phyloP scores from a whole-genome alignment of 2,329 filamentous ascomycete species.

The Hymenoscyphus fructigenus region DNA sequence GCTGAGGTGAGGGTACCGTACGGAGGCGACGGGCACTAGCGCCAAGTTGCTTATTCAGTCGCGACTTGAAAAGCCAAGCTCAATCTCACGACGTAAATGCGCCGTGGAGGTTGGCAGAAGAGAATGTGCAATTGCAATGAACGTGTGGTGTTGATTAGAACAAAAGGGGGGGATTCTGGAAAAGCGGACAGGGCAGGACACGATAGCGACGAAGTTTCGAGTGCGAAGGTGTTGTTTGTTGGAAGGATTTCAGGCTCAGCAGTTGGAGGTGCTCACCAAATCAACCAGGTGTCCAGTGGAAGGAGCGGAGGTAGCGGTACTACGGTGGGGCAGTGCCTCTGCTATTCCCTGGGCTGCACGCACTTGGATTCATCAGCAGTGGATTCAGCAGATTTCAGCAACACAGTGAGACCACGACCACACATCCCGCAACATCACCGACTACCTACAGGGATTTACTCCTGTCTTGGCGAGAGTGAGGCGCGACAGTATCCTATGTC shows the following conservation, averaged over 20 bases:
- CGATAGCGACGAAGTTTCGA: background rate
- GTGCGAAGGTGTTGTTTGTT: background rate
- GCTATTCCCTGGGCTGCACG: no score
- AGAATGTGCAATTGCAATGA: conserved; percentile 2
- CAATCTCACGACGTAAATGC: no score
- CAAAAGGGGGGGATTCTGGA: background rate
- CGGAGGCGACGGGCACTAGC: background rate
- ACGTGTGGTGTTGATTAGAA: background rate
- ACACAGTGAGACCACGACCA: no score
- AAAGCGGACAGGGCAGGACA: background rate
- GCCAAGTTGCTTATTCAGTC: conserved; percentile 1
- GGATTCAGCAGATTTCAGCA: no score
- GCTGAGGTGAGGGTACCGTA: background rate
- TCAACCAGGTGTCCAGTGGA: background rate
- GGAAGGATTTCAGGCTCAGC: conserved; percentile 2
- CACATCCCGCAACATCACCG: background rate
- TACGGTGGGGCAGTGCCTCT: no score
- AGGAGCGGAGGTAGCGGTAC: background rate
- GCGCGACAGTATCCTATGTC: background rate
- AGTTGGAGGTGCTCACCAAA: background rate
- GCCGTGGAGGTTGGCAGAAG: background rate
- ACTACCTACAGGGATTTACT: background rate
- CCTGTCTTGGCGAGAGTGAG: background rate
- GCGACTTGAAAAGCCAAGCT: background rate
- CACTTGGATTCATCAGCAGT: no score